These are phyloP conservation scores for Metschnikowia peoriensis DNA, from an alignment of 805 yeast species.

Conservation along the genomic window DNA sequence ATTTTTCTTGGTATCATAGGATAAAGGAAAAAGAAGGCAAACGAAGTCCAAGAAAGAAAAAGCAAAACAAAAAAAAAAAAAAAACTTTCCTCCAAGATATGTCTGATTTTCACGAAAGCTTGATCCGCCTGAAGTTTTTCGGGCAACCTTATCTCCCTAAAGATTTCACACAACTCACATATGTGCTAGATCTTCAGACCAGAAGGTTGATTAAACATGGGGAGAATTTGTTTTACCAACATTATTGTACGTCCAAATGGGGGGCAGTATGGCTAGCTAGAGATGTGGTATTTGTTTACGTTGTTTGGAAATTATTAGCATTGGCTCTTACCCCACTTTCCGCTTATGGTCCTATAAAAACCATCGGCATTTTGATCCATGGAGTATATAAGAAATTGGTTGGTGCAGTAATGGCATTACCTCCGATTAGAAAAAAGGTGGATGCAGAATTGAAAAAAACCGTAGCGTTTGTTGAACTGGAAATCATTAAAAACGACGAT, in stretches of 20 bases:
- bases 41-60: not conserved
- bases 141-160: constrained; percentile 26
- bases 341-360: constrained; percentile 15
- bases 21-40: not conserved
- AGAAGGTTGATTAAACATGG: not conserved
- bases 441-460: constrained; percentile 56
- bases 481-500: constrained; percentile 55
- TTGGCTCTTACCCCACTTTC: constrained; percentile 3
- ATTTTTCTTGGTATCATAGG: too few species aligned
- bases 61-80: not conserved
- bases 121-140: constrained; percentile 16
- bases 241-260: constrained; percentile 4
- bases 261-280: constrained; percentile 16
- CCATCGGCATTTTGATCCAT: not conserved
- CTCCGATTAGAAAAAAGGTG: constrained; percentile 55
- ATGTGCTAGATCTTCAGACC: constrained; percentile 5
- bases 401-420: constrained; percentile 35
- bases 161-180: constrained; percentile 17
- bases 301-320: constrained; percentile 15
- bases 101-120: constrained; percentile 2
- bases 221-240: not conserved
- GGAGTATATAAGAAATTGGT: constrained; percentile 9
- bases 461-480: constrained; percentile 49
- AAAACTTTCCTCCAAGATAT: not conserved
- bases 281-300: constrained; percentile 22